phyloP scores from a whole-genome alignment of 768 basidiomycete genomes.

The Saitozyma sp. region DNA sequence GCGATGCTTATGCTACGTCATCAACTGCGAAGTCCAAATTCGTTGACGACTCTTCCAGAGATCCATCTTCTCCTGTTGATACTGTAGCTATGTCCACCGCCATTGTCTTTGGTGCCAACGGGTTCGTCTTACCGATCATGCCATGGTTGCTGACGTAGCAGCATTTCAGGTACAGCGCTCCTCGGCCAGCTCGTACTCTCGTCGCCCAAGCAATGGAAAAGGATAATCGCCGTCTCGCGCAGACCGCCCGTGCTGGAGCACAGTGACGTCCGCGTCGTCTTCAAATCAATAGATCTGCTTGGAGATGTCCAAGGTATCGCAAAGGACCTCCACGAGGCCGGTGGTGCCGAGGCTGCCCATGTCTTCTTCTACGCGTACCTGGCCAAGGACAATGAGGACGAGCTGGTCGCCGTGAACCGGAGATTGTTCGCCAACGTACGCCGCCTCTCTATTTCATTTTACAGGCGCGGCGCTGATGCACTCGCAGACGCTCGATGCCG shows the following conservation, averaged over 20 bases:
- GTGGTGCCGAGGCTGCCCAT: not conserved
- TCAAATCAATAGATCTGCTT: slow-evolving; percentile 1
- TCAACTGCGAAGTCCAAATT: too few species aligned
- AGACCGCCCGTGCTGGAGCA: not conserved
- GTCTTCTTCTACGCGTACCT: not conserved
- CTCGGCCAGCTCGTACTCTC: not conserved
- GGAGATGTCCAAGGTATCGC: not conserved
- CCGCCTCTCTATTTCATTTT: too few species aligned
- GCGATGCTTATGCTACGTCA: too few species aligned
- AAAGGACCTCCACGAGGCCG: not conserved
- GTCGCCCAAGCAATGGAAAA: not conserved
- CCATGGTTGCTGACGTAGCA: not conserved
- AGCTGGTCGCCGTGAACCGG: not conserved
- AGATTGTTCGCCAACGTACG: not conserved
- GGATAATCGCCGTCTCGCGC: not conserved
- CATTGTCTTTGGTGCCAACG: slow-evolving; percentile 2
- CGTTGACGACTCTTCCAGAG: too few species aligned
- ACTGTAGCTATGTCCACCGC: slow-evolving; percentile 2
- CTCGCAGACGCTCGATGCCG: too few species aligned
- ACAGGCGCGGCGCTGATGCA: too few species aligned
- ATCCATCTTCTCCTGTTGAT: too few species aligned
- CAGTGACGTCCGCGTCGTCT: not conserved
- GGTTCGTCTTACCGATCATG: not conserved
- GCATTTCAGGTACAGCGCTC: not conserved
- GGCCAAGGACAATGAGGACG: not conserved